phyloP scores from a whole-genome alignment of 257 asterid genomes.

The Nicotiana knightiana region DNA sequence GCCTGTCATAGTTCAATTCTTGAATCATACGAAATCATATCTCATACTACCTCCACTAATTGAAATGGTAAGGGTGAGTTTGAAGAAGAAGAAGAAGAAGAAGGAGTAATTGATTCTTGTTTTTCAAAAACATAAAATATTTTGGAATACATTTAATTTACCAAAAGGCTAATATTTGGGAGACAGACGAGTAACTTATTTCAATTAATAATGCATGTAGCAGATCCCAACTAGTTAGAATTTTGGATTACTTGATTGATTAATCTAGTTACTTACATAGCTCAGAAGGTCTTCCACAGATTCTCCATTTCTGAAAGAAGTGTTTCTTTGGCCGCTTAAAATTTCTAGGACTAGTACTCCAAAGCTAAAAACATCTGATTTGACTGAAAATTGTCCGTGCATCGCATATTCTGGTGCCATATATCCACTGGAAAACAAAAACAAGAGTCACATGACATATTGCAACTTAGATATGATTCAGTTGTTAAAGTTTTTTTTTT shows the following conservation, averaged over 20 bases:
- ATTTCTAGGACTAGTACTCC: constrained; percentile 21
- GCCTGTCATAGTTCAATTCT: constrained; percentile 2
- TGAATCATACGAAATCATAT: neutral
- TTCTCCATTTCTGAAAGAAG: neutral
- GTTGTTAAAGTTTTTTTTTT: neutral
- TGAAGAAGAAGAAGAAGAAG: no score
- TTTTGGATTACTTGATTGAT: neutral
- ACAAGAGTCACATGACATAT: neutral
- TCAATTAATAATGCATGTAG: neutral
- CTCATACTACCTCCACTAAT: neutral
- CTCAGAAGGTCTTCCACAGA: neutral
- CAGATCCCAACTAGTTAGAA: neutral
- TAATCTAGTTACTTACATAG: neutral
- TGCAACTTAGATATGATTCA: neutral
- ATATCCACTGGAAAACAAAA: constrained; percentile 14
- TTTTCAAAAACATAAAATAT: no score
- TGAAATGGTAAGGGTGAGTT: neutral
- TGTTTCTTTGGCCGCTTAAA: constrained; percentile 1
- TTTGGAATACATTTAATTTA: no score
- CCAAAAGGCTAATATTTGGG: no score
- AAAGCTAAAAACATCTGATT: constrained; percentile 23
- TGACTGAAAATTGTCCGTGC: constrained; percentile 8
- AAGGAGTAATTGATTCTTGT: no score
- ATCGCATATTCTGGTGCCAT: constrained; percentile 19
- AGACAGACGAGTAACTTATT: no score